phyloP scores from a whole-genome alignment of 2,329 filamentous ascomycete species.

The Fusarium heterosporum region DNA sequence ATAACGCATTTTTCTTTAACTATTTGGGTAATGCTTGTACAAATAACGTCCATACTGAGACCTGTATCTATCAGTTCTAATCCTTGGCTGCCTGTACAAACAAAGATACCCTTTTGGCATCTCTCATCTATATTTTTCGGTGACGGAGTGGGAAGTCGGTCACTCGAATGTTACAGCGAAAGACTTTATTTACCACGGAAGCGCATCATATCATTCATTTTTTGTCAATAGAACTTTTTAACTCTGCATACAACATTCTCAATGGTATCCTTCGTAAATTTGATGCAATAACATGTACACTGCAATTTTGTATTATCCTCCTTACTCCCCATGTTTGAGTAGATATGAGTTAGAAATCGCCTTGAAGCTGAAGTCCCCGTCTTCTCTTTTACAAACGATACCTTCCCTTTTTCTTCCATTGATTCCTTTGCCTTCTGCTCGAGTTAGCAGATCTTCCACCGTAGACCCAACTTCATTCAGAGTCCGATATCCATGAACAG shows the following conservation, averaged over 20 bases:
- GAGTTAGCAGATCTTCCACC: constrained; percentile 32
- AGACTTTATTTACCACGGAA: constrained; percentile 48
- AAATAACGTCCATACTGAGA: constrained; percentile 25
- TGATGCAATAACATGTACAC: constrained; percentile 19
- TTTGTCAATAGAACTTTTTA: constrained; percentile 49
- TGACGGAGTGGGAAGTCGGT: constrained; percentile 20
- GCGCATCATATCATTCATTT: constrained; percentile 45
- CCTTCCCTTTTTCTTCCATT: constrained; percentile 43
- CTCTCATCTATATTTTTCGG: constrained; percentile 32
- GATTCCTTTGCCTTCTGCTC: constrained; percentile 40
- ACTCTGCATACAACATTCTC: constrained; percentile 42
- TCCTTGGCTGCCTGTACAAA: constrained; percentile 30
- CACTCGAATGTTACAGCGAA: constrained; percentile 34
- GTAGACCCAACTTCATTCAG: constrained; percentile 27
- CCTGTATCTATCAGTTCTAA: constrained; percentile 20
- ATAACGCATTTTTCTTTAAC: constrained; percentile 31
- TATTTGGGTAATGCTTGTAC: constrained; percentile 21
- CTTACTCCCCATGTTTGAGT: constrained; percentile 43
- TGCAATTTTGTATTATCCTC: background rate
- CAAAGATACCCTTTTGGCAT: constrained; percentile 5
- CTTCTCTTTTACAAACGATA: constrained; percentile 42
- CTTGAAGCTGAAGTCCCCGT: constrained; percentile 42
- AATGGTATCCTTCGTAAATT: constrained; percentile 45
- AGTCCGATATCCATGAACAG: constrained; percentile 39
- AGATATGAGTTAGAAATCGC: constrained; percentile 47